Evolutionary conservation across 495 filamentous ascomycete species (phyloP), one percentile per base, ranked within the genome.

Genomic region (Penicillium robsamsonii): DNA sequence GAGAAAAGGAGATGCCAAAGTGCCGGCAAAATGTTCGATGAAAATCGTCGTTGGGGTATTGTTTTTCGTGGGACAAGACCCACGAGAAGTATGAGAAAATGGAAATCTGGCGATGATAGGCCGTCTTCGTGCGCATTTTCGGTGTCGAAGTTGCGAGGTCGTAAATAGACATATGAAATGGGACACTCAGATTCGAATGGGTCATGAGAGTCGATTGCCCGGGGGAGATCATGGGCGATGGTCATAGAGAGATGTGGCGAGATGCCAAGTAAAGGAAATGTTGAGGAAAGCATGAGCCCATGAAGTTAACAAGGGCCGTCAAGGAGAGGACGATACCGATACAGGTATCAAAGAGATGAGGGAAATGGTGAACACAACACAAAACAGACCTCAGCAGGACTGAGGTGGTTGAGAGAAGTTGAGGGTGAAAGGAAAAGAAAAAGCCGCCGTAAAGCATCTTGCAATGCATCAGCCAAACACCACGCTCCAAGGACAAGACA

Each of bases 141-240:
- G 35, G 27, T 27, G 56, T 50, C 55, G 47, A 38, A 55, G 57
- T 61, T 44, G 46, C 46, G 53, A 31, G 22, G 53, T 70, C 69
- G 63, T 72, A 10, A 41, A 43, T 40, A 56, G 40, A 72, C 70
- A 72, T 70, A 72, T 66, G 70, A 72, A 66, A 57, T 43, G 20
- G 58, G 45, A 35, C 50, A 54, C 50, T 44, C 55, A 53, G 48
- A 46, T 47, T 22, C 27, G 50, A 62, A 37, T 31, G 61, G 58
- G 50, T 60, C 65, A 55, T 63, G 29, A 48, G 46, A 41, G 56
- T 38, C 30, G 35, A 40, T 55, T 41, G 46, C 55, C 62, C 57
- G 40, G 27, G 25, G 31, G 45, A 17, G 49, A 57, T 64, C 59
- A 42, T 58, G 45, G 56, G 47, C n/a, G 46, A 48, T 52, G 46